A percentile compares a stretch with the other conserved stretches of the same genome.
These are phyloP conservation scores for Tulasnella sp. DNA, from an alignment of 768 basidiomycete genomes.

Conservation along the genomic window DNA sequence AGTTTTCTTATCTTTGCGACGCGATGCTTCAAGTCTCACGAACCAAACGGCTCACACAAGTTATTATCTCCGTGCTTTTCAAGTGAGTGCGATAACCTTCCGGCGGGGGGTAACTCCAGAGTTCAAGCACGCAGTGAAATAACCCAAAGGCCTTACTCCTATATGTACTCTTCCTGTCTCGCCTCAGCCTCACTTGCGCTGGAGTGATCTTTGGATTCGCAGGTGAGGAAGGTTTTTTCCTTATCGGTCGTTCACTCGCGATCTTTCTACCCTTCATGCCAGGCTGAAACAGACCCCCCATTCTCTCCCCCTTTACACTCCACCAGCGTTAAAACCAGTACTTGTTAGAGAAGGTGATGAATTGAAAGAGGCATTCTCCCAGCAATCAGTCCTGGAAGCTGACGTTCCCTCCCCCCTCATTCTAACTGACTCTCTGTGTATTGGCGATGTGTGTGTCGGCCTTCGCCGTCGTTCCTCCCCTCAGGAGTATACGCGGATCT, in stretches of 20 bases:
- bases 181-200: constrained; percentile 39
- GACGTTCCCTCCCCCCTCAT: constrained; percentile 5
- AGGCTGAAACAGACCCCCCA: too few species aligned
- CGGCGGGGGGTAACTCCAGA: not conserved
- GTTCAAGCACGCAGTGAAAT: not conserved
- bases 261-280: too few species aligned
- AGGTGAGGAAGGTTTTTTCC: constrained; percentile 31
- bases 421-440: not conserved
- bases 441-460: not conserved
- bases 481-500: constrained; percentile 43
- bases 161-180: not conserved
- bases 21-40: constrained; percentile 14
- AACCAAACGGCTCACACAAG: constrained; percentile 24
- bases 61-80: constrained; percentile 30
- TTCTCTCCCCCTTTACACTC: not conserved
- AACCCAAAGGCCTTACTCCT: not conserved
- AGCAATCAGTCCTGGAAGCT: not conserved
- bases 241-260: not conserved
- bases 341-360: constrained; percentile 41
- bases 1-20: not conserved
- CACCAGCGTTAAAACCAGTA: constrained; percentile 45
- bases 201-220: constrained; percentile 45
- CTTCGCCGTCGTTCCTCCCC: not conserved
- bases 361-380: not conserved
- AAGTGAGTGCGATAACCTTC: constrained; percentile 19